A percentile compares a stretch with the other conserved stretches of the same genome.
These are phyloP conservation scores for Clavispora carvajalis DNA, from an alignment of 805 yeast genomes.

Conservation along the genomic window DNA sequence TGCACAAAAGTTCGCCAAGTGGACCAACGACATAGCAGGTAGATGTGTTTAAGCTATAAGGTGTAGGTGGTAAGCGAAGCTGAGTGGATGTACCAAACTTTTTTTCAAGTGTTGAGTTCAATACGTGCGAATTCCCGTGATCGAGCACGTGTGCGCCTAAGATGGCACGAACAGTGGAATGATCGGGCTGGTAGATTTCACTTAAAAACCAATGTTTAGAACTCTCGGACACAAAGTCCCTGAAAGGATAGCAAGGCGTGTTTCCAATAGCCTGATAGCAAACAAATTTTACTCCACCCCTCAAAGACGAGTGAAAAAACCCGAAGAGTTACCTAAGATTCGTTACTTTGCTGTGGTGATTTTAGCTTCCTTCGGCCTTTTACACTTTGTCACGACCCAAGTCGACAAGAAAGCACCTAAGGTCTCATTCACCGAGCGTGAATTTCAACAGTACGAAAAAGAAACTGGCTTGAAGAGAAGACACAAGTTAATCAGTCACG, in stretches of 20 bases:
- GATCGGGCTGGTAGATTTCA: too few species aligned
- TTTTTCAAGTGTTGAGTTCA: neutral
- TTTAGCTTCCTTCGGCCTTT: slow-evolving; percentile 25
- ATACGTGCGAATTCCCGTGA: neutral
- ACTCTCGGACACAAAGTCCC: neutral
- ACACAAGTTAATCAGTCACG: slow-evolving; percentile 36
- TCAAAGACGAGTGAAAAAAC: slow-evolving; percentile 3
- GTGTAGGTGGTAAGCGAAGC: neutral
- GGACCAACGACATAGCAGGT: slow-evolving; percentile 78
- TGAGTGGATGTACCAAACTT: neutral
- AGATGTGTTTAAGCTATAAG: neutral
- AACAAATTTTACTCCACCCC: neutral
- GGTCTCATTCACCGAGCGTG: slow-evolving; percentile 44
- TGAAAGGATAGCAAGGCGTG: neutral
- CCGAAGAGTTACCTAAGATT: slow-evolving; percentile 23
- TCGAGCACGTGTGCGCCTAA: neutral
- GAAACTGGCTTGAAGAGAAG: slow-evolving; percentile 50
- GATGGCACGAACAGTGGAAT: too few species aligned
- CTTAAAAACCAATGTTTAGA: too few species aligned
- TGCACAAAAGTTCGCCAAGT: slow-evolving; percentile 77
- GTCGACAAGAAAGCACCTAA: slow-evolving; percentile 29
- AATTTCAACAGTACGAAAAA: slow-evolving; percentile 44
- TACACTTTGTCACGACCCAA: slow-evolving; percentile 25
- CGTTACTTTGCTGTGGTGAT: slow-evolving; percentile 35
- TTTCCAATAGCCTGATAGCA: neutral